Evolutionary conservation across 208 protist species (phyloP), one percentile per base, ranked within the genome.

Genomic region (Trypanosoma avium): DNA sequence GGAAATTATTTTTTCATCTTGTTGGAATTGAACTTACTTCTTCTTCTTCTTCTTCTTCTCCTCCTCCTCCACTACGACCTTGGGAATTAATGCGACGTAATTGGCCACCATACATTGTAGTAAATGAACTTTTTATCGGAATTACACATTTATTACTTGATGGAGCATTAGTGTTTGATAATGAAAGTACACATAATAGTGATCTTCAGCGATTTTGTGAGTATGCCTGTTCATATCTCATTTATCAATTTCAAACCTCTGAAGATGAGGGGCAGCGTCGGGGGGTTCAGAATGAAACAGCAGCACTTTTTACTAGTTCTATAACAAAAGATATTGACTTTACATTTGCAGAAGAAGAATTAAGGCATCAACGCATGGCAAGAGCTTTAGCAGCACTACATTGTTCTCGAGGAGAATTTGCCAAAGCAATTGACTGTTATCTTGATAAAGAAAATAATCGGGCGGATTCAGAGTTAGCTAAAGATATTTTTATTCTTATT

Each of bases 401-500:
- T 19, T 84, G 71, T 58, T 56, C 64, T 12, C 69, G 81, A 26
- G 58, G 61, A 26, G 48, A 81, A 27, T 94, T 82, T 49, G 42
- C n/a, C 4, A 75, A 84, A 24, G 82, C 78, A 13, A 92, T 94
- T 52, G 75, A 81, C 47, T 82, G 76, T 61, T 92, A 82, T 74
- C 58, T 86, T 27, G 69, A 83, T 42, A 73, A 69, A 22, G 75
- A 73, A 35, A 70, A 77, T 55, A 79, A 81, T 42, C 22, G 43
- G 9, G 32, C 70, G 1, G 84, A 94, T 49, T 24, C 70, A 35
- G 55, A 45, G 10, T 71, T 94, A 27, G 55, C 73, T 7, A 61
- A 73, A 33, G 78, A 76, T 46, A 74, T 92, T 27, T 90, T 94
- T 58, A 24, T 17, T 10, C 67, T 92, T 50, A 61, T 94, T 35